Evolutionary conservation across 352 stramenopile genomes (phyloP).

Genomic region (Phytophthora pini): DNA sequence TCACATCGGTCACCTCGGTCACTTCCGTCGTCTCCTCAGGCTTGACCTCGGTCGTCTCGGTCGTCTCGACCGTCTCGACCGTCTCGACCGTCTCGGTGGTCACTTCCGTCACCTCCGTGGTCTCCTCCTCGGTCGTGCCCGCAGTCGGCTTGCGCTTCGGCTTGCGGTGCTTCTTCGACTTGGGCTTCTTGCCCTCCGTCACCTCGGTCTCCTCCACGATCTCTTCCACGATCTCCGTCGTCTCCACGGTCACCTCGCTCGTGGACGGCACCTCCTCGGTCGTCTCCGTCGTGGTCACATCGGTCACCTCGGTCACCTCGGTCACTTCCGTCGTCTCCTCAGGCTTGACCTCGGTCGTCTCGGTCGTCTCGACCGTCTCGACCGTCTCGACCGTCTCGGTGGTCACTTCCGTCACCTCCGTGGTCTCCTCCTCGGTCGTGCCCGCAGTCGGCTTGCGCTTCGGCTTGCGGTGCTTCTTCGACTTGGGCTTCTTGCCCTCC

Average conservation of each 20-base stretch:
- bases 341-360: not conserved
- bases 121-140: not conserved
- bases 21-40: constrained; percentile 7
- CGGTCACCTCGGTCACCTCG: too few species aligned
- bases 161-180: too few species aligned
- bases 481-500: constrained; percentile 1
- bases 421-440: constrained; percentile 4
- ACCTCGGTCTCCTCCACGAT: too few species aligned
- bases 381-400: constrained; percentile 12
- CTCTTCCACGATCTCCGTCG: too few species aligned
- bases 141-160: constrained; percentile 1
- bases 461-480: constrained; percentile 3
- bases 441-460: not conserved
- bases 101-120: not conserved
- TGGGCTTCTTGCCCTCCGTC: too few species aligned
- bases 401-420: constrained; percentile 3
- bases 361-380: constrained; percentile 11
- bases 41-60: not conserved
- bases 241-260: too few species aligned
- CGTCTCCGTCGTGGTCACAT: too few species aligned
- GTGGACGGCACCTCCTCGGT: too few species aligned
- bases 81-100: not conserved
- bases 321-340: not conserved
- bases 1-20: not conserved
- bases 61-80: too few species aligned